phyloP scores from a whole-genome alignment of 306 rosid species.

The Myrica gale region DNA sequence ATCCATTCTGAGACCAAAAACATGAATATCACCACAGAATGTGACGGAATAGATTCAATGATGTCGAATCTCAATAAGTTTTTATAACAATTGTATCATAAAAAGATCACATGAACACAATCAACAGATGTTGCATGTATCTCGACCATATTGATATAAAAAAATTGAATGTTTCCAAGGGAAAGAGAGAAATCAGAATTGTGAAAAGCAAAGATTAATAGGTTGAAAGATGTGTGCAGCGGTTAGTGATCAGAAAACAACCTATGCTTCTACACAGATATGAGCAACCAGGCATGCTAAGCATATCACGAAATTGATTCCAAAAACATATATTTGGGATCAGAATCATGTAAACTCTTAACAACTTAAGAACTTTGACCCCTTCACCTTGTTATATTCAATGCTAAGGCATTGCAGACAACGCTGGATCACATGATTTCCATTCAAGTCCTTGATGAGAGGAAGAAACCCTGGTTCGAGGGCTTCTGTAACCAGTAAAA shows the following conservation, averaged over 20 bases:
- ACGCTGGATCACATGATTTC: conserved; percentile 68
- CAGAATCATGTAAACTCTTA: not conserved
- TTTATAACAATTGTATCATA: not conserved
- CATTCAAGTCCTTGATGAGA: conserved; percentile 62
- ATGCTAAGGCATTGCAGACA: conserved; percentile 54
- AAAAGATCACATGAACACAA: not conserved
- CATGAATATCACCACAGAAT: not conserved
- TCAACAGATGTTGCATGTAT: not conserved
- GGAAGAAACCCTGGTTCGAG: conserved; percentile 62
- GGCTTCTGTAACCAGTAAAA: conserved; percentile 48
- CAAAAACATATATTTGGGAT: conserved; percentile 7
- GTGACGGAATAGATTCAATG: not conserved
- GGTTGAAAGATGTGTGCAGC: not conserved
- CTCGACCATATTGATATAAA: not conserved
- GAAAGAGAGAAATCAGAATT: not conserved
- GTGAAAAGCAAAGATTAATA: not conserved
- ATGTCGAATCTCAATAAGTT: not conserved
- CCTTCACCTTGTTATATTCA: conserved; percentile 51
- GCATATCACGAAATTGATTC: not conserved
- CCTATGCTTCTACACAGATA: not conserved
- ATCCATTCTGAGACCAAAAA: not conserved
- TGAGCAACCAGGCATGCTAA: not conserved
- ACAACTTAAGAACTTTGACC: conserved; percentile 1
- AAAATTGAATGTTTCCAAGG: too few species aligned
- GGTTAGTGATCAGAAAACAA: conserved; percentile 11